Base-by-base conservation (phyloP, 2,329 filamentous ascomycete genomes). In the Akanthomyces muscarius region DNA sequence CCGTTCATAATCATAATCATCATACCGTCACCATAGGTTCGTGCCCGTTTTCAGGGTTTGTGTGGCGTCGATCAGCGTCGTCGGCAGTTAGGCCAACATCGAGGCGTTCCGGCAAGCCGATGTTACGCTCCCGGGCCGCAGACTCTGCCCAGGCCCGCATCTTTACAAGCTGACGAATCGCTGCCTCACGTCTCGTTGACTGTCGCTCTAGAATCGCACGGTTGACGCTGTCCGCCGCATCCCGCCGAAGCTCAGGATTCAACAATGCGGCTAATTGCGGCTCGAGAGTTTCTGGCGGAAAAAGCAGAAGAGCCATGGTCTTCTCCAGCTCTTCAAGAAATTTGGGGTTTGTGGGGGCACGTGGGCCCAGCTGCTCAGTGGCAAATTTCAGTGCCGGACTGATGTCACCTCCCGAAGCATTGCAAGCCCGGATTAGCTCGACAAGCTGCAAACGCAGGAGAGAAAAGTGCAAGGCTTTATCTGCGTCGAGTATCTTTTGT, bases 271-370 rank as follows among this genome's bases (percentile, higher is more conserved):
- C 87, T 38, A 97, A 80, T 55, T 90, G 86, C 2, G 90, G 87
- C 51, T 90, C 86, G 44, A 97, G 83, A 59, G 86, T 89, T 60
- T 95, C 90, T n/a, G 86, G 83, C 0, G 91, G 88, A 69, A 97
- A 97, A 50, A 99, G 89, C 45, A 99, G 81, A 47, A 99, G 83
- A 0, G 92, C 89, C 88, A 99, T 97, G 0, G 95, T 97, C 72
- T 89, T 86, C 76, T 99, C 95, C 13, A 99, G 81, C 65, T 96
- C 92, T 67, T 89, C 86, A 14, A 97, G 81, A 68, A 97, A 98
- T 51, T 89, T 86, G 4, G 86, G 83, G 67, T 92, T 92, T 5
- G 87, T 91, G 0, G 93, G 88, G 8, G 94, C 95, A 62, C 92
- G 87, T 4, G 95, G 93, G 13, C 92, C 92, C 16, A 99, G 84